A percentile compares a stretch with the other conserved stretches of the same genome.
These are phyloP conservation scores for Solanum bulbocastanum DNA, from an alignment of 257 asterid species.

Conservation along the genomic window DNA sequence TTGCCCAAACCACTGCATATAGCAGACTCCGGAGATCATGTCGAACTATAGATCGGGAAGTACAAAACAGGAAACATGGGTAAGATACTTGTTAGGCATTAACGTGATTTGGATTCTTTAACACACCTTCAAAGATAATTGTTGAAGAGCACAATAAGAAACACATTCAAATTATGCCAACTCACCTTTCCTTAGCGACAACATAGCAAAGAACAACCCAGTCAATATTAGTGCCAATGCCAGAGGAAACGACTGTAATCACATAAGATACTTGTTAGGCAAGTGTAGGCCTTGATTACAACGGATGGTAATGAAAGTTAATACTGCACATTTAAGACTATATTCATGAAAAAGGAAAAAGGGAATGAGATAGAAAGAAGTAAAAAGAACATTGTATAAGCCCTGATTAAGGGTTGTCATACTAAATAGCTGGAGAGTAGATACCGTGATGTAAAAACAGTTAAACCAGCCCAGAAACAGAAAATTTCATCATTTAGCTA, in stretches of 20 bases:
- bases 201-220: slow-evolving; percentile 46
- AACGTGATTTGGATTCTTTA: background rate
- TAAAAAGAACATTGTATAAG: background rate
- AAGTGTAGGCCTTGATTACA: background rate
- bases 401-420: background rate
- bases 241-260: slow-evolving; percentile 75
- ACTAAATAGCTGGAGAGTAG: background rate
- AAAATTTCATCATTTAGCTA: background rate
- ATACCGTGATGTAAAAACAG: background rate
- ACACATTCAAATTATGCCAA: background rate
- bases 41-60: slow-evolving; percentile 36
- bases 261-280: background rate
- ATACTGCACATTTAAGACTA: background rate
- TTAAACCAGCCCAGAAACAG: background rate
- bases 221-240: slow-evolving; percentile 48
- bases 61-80: background rate
- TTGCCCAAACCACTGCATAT: slow-evolving; percentile 67
- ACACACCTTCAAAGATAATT: background rate
- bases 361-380: background rate
- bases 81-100: background rate
- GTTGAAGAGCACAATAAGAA: background rate
- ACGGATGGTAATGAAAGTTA: background rate
- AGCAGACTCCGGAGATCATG: slow-evolving; percentile 40
- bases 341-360: background rate
- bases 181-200: slow-evolving; percentile 71